phyloP scores from a whole-genome alignment of 1,139 yeast genomes.

The Saccharomyces uvarum region DNA sequence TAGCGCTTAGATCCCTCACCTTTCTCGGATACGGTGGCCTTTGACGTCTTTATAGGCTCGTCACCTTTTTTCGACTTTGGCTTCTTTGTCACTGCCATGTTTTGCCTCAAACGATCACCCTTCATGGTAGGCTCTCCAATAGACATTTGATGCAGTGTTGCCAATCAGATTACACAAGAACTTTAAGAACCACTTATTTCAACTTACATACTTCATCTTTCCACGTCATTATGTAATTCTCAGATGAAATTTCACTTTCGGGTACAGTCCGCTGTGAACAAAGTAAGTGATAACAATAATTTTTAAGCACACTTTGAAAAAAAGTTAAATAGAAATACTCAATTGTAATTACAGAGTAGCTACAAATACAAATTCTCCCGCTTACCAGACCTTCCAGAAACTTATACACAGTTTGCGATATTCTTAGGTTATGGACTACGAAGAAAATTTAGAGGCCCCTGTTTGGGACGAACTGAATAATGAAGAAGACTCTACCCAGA shows the following conservation, averaged over 20 bases:
- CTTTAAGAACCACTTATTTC: background rate
- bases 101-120: constrained; percentile 1
- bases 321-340: background rate
- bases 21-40: background rate
- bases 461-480: constrained; percentile 27
- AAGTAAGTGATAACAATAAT: background rate
- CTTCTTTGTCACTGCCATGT: background rate
- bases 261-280: background rate
- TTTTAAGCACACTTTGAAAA: background rate
- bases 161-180: background rate
- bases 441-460: constrained; percentile 24
- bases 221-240: background rate
- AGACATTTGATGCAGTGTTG: background rate
- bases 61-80: constrained; percentile 3
- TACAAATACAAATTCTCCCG: background rate
- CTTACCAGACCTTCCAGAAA: background rate
- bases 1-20: constrained; percentile 29
- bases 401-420: background rate
- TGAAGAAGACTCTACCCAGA: background rate
- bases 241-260: background rate
- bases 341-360: background rate
- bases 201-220: background rate
- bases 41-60: background rate
- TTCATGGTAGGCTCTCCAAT: background rate
- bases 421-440: constrained; percentile 17